A percentile compares a stretch with the other conserved stretches of the same genome.
phyloP scores from a whole-genome alignment of 2,329 filamentous ascomycete genomes.

The Arachnomyces sp. region DNA sequence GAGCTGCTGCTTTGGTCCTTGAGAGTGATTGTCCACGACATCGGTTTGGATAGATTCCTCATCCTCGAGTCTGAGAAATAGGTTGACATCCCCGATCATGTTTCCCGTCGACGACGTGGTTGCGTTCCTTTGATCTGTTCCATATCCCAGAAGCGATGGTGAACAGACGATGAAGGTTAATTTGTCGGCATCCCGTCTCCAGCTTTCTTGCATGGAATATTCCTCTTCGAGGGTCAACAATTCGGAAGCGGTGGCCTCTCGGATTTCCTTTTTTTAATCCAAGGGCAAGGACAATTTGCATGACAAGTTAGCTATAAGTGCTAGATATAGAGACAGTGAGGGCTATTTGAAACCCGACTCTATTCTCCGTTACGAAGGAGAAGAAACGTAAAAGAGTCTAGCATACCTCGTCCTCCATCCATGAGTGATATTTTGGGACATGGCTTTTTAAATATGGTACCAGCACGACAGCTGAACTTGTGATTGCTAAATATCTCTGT shows the following conservation, averaged over 20 bases:
- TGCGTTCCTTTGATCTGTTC: slow-evolving; percentile 2
- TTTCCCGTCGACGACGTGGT: slow-evolving; percentile 26
- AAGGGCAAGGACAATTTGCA: too few relatives aligned
- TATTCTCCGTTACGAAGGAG: neutral
- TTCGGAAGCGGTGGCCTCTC: slow-evolving; percentile 79
- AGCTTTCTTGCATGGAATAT: slow-evolving; percentile 82
- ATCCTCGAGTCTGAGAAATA: slow-evolving; percentile 64
- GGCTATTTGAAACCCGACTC: neutral
- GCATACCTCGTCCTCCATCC: slow-evolving; percentile 75
- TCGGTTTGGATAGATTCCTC: slow-evolving; percentile 39
- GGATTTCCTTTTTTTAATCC: slow-evolving; percentile 53
- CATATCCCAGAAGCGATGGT: slow-evolving; percentile 24
- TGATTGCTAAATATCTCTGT: slow-evolving; percentile 48
- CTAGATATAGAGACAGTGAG: too few relatives aligned
- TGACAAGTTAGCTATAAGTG: too few relatives aligned
- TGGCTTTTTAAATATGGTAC: slow-evolving; percentile 80
- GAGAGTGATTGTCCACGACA: slow-evolving; percentile 18
- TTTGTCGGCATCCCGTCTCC: slow-evolving; percentile 76
- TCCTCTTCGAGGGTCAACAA: slow-evolving; percentile 73
- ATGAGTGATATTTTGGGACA: slow-evolving; percentile 74
- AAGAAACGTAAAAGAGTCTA: slow-evolving; percentile 21
- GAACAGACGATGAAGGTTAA: slow-evolving; percentile 82
- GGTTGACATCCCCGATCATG: slow-evolving; percentile 71
- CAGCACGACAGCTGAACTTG: slow-evolving; percentile 59
- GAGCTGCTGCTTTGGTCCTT: slow-evolving; percentile 20